Base-by-base conservation (phyloP, 2,329 filamentous ascomycete species). In the Fusarium floridanum region DNA sequence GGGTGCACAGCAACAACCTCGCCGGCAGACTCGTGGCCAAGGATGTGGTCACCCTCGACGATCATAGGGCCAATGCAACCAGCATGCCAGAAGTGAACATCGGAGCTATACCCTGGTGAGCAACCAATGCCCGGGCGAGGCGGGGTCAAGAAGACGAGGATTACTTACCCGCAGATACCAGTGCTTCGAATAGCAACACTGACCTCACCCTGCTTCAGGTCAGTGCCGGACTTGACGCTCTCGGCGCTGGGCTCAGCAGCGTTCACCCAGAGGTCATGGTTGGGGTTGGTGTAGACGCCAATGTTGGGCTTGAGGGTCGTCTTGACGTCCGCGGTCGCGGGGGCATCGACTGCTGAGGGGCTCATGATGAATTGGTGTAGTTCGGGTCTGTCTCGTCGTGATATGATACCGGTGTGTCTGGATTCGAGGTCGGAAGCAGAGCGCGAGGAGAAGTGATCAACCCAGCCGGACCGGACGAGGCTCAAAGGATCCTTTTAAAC, bases 11-110 rank as follows among this genome's bases (percentile, higher is more conserved):
- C 93, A 76, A 98, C 89, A 69, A 98, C 85, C 79, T 93, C 92
- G 73, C 95, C 96, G 5, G 95, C 93, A 48, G 95, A 97, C 86
- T 98, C 96, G 87, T 98, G 96, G 76, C 96, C 96, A 22, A 98
- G 91, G 80, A 98, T 95, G 84, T 98, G 96, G 80, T 95, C 93
- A 80, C 90, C 93, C 76, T 90, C 89, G 57, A 98, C 96, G 73
- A 98, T 92, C 95, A 98, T 98, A 77, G 95, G 95, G 32, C 96
- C 96, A 81, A 98, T 98, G 86, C 94, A 94, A 76, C 96, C 96
- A 60, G 93, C 93, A 82, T 97, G 94, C 96, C 96, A 98, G 87
- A 98, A 98, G 86, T 98, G 96, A 66, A 98, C 92, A 84, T 98
- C 95, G 70, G 94, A 97, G 67, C 94, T 96, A 45, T 62, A 43